A percentile compares a stretch with the other conserved stretches of the same genome.
Evolutionary conservation across 2,329 filamentous ascomycete species (phyloP).

Genomic region (Apiospora sp.): DNA sequence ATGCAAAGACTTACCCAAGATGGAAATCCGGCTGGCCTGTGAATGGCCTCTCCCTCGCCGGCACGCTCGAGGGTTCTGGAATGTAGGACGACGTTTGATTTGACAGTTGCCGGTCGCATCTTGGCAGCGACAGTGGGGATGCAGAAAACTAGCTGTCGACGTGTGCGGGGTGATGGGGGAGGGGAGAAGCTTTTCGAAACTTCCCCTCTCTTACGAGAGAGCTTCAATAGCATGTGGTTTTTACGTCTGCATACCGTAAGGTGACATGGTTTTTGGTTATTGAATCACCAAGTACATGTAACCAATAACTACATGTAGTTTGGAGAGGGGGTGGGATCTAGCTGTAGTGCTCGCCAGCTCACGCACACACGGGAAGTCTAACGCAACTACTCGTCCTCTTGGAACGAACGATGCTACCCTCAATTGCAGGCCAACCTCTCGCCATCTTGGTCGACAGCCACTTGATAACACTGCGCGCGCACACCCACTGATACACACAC

Average conservation of each 20-base stretch:
- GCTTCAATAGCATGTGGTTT: slow-evolving; percentile 19
- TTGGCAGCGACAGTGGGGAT: slow-evolving; percentile 10
- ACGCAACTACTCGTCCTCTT: slow-evolving; percentile 1
- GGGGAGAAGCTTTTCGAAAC: background rate
- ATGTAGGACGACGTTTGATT: slow-evolving; percentile 13
- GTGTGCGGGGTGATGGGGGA: background rate
- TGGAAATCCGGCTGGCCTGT: slow-evolving; percentile 13
- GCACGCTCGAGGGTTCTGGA: background rate
- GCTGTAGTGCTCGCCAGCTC: slow-evolving; percentile 14
- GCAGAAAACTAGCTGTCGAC: background rate
- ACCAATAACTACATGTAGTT: slow-evolving; percentile 1
- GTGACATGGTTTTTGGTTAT: background rate
- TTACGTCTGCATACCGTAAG: slow-evolving; percentile 16
- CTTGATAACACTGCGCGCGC: background rate
- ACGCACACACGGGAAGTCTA: slow-evolving; percentile 15
- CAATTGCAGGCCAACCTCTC: background rate
- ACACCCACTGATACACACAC: background rate
- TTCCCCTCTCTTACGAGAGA: slow-evolving; percentile 7
- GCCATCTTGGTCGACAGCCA: background rate
- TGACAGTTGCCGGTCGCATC: background rate
- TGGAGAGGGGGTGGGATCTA: background rate
- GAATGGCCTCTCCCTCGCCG: slow-evolving; percentile 7
- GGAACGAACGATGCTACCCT: slow-evolving; percentile 8
- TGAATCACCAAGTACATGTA: background rate
- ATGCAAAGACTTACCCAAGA: slow-evolving; percentile 12